Evolutionary conservation across 106 monocot species (phyloP), one percentile per base, ranked within the genome.

Genomic region (Hemerocallis citrina): DNA sequence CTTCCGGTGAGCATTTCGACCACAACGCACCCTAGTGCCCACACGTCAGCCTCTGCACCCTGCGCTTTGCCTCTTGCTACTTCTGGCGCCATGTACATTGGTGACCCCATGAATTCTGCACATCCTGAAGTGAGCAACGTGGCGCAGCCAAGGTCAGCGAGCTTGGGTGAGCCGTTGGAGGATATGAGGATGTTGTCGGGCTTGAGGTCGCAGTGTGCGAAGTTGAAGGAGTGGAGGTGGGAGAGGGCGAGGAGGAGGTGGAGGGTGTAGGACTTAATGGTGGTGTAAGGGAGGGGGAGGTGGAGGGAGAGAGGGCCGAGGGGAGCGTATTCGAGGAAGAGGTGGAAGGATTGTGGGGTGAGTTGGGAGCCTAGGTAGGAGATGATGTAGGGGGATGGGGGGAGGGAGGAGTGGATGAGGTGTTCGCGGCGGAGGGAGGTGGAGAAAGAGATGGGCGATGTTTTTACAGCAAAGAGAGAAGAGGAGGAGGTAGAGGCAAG

Each of bases 121-220:
- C 7, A 38, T 11, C 7, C 4, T 11, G 37, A 38, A 5, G 37
- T 6, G 14, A 30, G 49, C 58, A 32, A 55, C 50, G 28, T 66
- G 23, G 93, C 85, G 62, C 88, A 84, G 10, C 93, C 93, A 8
- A 93, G 57, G 61, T 93, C 93, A 14, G 79, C 78, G 29, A 93
- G 60, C 66, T 77, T 93, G 1, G 78, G 76, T 0, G 24, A 41
- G 31, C 81, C 85, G 36, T 74, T 74, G 21, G 70, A 37, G 15
- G 75, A 78, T 49, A 93, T 62, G 43, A 93, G 67, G 9, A 88
- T 74, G 66, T 93, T 88, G 40, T 50, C 49, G 29, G 65, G 65
- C 68, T 93, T 93, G 60, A 93, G 38, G 58, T 88, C 92, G 63
- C 92, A 77, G 64, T 93, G 88, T 9, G 55, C 80, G 62, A 93